phyloP scores from a whole-genome alignment of 257 asterid genomes.

The Capsicum rhomboideum region DNA sequence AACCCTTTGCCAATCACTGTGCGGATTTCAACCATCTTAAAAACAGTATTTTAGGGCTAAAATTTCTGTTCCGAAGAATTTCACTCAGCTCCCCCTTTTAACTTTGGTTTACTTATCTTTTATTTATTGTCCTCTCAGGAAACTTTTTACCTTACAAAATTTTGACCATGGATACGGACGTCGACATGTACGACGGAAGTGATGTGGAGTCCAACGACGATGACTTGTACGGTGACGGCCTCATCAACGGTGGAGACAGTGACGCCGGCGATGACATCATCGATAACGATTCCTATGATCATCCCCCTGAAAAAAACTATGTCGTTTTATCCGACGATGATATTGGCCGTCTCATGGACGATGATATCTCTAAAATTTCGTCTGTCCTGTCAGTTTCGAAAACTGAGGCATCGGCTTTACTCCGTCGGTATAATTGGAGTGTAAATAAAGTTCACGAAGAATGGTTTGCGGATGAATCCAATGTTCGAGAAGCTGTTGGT shows the following conservation, averaged over 20 bases:
- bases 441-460: slow-evolving; percentile 22
- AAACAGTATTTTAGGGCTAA: background rate
- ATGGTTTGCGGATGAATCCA: slow-evolving; percentile 34
- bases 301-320: background rate
- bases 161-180: slow-evolving; percentile 5
- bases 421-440: slow-evolving; percentile 24
- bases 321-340: slow-evolving; percentile 6
- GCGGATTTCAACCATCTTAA: background rate
- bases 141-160: background rate
- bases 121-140: background rate
- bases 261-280: background rate
- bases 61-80: background rate
- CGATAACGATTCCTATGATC: background rate
- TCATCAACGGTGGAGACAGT: background rate
- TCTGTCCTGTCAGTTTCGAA: slow-evolving; percentile 10
- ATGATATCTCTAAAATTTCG: slow-evolving; percentile 3
- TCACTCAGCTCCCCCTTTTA: background rate
- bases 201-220: background rate
- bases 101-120: background rate
- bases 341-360: background rate
- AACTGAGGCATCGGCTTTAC: slow-evolving; percentile 5
- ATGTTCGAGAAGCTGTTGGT: slow-evolving; percentile 14
- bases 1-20: background rate
- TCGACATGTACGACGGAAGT: background rate
- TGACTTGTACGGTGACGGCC: background rate